These are phyloP conservation scores for Penicillium nordicum DNA, from an alignment of 2,329 filamentous ascomycete genomes.

Conservation along the genomic window DNA sequence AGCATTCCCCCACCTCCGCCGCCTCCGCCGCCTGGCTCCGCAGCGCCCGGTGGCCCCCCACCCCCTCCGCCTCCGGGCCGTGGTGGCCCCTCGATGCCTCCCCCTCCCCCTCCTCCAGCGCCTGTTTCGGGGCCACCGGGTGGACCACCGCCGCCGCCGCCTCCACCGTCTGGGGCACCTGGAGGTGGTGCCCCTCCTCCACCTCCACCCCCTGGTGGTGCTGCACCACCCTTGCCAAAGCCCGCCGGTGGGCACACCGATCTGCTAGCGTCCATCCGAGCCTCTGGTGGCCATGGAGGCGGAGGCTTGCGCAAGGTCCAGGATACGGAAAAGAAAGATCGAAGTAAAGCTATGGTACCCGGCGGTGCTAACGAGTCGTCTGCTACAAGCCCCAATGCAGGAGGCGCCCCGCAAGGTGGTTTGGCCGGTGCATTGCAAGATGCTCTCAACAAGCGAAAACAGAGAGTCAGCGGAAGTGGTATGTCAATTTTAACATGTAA, in stretches of 20 bases:
- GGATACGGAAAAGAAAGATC: slow-evolving; percentile 46
- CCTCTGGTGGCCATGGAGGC: slow-evolving; percentile 55
- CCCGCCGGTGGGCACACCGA: slow-evolving; percentile 40
- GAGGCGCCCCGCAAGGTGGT: slow-evolving; percentile 53
- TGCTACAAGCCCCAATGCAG: slow-evolving; percentile 54
- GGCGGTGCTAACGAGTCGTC: slow-evolving; percentile 53
- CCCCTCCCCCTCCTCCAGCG: slow-evolving; percentile 40
- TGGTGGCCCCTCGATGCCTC: slow-evolving; percentile 9
- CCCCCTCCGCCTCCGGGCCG: slow-evolving; percentile 39
- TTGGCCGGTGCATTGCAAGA: slow-evolving; percentile 81
- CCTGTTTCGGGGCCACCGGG: slow-evolving; percentile 28
- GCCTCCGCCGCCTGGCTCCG: slow-evolving; percentile 29
- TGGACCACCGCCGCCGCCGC: slow-evolving; percentile 44
- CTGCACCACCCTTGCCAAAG: slow-evolving; percentile 45
- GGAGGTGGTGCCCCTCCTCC: slow-evolving; percentile 54
- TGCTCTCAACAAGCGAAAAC: slow-evolving; percentile 76
- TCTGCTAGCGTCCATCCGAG: slow-evolving; percentile 47
- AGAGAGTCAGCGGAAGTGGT: slow-evolving; percentile 94
- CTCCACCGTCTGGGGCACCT: slow-evolving; percentile 43
- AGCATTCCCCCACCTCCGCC: slow-evolving; percentile 40
- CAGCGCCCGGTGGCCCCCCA: slow-evolving; percentile 35
- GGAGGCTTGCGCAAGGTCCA: slow-evolving; percentile 47
- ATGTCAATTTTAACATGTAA: slow-evolving; percentile 47
- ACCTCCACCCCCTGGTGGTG: slow-evolving; percentile 38
- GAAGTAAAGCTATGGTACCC: slow-evolving; percentile 45